Conservation (phyloP, 1,284 basidiomycete genomes). For the Cutaneotrichosporon daszewskae region DNA sequence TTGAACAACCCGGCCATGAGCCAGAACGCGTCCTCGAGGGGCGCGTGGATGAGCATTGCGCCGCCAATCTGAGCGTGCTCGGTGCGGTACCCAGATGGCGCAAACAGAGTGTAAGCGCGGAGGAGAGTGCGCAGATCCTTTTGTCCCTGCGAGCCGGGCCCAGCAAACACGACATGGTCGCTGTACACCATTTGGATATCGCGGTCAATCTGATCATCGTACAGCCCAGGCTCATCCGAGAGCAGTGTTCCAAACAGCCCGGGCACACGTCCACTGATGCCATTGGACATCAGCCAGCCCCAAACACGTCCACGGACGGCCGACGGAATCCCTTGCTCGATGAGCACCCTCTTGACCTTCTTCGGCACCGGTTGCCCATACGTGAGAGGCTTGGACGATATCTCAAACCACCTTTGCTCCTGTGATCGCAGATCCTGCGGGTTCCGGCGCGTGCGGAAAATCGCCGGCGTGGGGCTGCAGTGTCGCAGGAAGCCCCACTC, state of each 20-base stretch:
- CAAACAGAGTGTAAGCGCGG: conserved; percentile 39
- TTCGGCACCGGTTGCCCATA: conserved; percentile 69
- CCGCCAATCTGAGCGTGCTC: conserved; percentile 66
- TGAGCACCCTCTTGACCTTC: conserved; percentile 71
- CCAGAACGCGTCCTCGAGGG: conserved; percentile 91
- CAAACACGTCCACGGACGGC: conserved; percentile 79
- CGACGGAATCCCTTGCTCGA: conserved; percentile 71
- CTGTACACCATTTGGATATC: conserved; percentile 52
- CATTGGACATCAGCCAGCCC: conserved; percentile 67
- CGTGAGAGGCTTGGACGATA: conserved; percentile 60
- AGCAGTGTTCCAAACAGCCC: conserved; percentile 65
- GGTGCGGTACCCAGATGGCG: conserved; percentile 64
- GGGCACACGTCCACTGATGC: conserved; percentile 61
- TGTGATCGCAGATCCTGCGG: conserved; percentile 29
- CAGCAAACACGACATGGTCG: conserved; percentile 40
- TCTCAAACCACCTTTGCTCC: conserved; percentile 52
- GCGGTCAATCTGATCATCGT: conserved; percentile 56
- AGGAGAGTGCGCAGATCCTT: conserved; percentile 41
- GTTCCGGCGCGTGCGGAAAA: conserved; percentile 31
- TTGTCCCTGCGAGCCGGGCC: conserved; percentile 30
- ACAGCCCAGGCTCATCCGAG: conserved; percentile 56
- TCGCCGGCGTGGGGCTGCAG: conserved; percentile 31
- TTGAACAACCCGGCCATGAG: conserved; percentile 62
- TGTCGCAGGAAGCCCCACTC: conserved; percentile 45
- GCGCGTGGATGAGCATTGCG: conserved; percentile 70